Base-by-base conservation (phyloP, 1,284 basidiomycete species). In the Coniferiporia weirii region DNA sequence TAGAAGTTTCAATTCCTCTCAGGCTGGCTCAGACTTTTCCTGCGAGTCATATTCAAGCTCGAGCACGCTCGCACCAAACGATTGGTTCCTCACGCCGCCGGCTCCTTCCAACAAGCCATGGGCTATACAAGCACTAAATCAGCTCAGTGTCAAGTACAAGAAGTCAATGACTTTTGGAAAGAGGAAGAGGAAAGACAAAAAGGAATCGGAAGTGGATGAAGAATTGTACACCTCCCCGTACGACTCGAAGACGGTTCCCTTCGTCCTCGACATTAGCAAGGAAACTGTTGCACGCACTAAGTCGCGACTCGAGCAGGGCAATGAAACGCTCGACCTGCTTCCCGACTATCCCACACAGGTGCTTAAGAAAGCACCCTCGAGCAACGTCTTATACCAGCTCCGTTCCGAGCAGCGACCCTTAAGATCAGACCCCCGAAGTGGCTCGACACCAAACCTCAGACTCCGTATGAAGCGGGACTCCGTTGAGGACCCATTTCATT, bases 91-190 rank as follows among this genome's bases (percentile, higher is more conserved):
- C 38, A 51, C 43, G 22, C n/a, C 47, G 15, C 22, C 56, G 8
- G 38, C 58, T 4, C 38, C 38, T 40, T 15, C 52, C 19, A 54
- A 51, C 19, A 59, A 59, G 38, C 47, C 52, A 43, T 59, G 58
- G 58, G 51, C 51, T 15, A 38, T 54, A 7, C 53, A 59, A 32
- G 57, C 57, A 9, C 48, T 59, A 9, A 50, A 38, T 13, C 52
- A 59, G 20, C 52, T 59, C n/a, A 47, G 58, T 6, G 10, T 54
- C 36, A 59, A 43, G 52, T 32, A 46, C 36, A 59, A 51, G 34
- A 54, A 44, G n/a, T 50, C 58, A 12, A 43, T 44, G 20, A 22
- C 40, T 2, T 59, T 54, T 8, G 38, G 38, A 17, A 59, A 59
- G 22, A 45, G 47, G 19, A 59, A 59, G 47, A 45, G 43, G 47